These are phyloP conservation scores for Populus alba DNA, from an alignment of 345 rosid species.

Conservation along the genomic window DNA sequence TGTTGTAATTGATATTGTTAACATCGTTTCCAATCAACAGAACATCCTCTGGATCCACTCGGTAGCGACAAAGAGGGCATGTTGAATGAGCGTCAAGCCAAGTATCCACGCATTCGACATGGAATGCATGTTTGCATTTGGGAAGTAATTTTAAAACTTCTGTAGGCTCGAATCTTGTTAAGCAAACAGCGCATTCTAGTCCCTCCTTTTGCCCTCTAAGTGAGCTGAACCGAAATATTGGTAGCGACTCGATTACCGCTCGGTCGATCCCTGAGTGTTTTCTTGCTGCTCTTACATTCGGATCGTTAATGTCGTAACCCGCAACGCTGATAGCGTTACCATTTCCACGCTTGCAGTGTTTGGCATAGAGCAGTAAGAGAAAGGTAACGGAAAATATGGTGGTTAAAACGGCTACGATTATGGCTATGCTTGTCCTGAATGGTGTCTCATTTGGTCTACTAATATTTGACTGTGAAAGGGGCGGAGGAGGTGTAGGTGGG, in stretches of 20 bases:
- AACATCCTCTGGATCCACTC: constrained; percentile 88
- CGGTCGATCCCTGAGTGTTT: constrained; percentile 81
- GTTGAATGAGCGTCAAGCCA: constrained; percentile 97
- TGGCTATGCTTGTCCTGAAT: constrained; percentile 61
- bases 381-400: constrained; percentile 66
- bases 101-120: constrained; percentile 88
- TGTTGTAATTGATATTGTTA: constrained; percentile 15
- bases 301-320: background rate
- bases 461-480: background rate
- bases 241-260: constrained; percentile 65
- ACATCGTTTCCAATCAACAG: constrained; percentile 36
- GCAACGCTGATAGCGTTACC: constrained; percentile 7
- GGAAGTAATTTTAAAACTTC: constrained; percentile 70
- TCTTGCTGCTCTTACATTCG: constrained; percentile 16
- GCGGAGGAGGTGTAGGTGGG: constrained; percentile 16
- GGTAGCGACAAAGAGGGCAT: constrained; percentile 88
- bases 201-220: constrained; percentile 73
- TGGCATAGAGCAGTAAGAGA: constrained; percentile 73
- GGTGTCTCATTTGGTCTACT: constrained; percentile 27
- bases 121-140: constrained; percentile 91
- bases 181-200: constrained; percentile 81
- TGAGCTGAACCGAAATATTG: constrained; percentile 75
- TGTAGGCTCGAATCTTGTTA: constrained; percentile 53
- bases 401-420: constrained; percentile 59
- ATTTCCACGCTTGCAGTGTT: constrained; percentile 52